These are phyloP conservation scores for Cytospora mali DNA, from an alignment of 2,329 filamentous ascomycete species.

Conservation along the genomic window DNA sequence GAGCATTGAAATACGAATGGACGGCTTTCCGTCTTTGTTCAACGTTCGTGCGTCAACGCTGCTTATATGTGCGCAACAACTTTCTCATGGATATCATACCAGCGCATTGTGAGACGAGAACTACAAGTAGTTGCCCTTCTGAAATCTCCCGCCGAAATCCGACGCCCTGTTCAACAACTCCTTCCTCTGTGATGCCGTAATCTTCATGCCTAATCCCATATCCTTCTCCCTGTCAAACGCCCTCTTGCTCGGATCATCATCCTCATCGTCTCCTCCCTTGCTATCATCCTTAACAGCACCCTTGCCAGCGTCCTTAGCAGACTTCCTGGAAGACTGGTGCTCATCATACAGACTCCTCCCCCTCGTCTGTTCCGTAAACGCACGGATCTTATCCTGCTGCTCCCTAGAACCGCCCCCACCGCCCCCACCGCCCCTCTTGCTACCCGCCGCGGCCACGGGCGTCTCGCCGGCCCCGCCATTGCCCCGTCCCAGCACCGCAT, in stretches of 20 bases:
- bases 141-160: slow-evolving; percentile 81
- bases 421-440: slow-evolving; percentile 37
- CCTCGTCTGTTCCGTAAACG: slow-evolving; percentile 56
- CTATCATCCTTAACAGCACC: slow-evolving; percentile 34
- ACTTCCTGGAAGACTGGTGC: slow-evolving; percentile 48
- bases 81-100: background rate
- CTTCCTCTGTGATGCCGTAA: slow-evolving; percentile 72
- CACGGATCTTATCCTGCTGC: slow-evolving; percentile 59
- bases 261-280: slow-evolving; percentile 60
- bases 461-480: slow-evolving; percentile 38
- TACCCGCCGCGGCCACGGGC: slow-evolving; percentile 30
- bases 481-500: slow-evolving; percentile 78
- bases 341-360: slow-evolving; percentile 63
- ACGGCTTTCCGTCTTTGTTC: slow-evolving; percentile 1
- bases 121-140: slow-evolving; percentile 69
- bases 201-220: slow-evolving; percentile 74
- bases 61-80: background rate
- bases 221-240: slow-evolving; percentile 93
- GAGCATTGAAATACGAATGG: background rate
- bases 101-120: background rate
- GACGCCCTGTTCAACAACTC: slow-evolving; percentile 79
- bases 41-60: background rate
- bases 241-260: slow-evolving; percentile 88
- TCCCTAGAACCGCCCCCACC: slow-evolving; percentile 35
- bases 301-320: background rate